Conservation (phyloP, 2,329 filamentous ascomycete genomes). For the Penicillium sp. region DNA sequence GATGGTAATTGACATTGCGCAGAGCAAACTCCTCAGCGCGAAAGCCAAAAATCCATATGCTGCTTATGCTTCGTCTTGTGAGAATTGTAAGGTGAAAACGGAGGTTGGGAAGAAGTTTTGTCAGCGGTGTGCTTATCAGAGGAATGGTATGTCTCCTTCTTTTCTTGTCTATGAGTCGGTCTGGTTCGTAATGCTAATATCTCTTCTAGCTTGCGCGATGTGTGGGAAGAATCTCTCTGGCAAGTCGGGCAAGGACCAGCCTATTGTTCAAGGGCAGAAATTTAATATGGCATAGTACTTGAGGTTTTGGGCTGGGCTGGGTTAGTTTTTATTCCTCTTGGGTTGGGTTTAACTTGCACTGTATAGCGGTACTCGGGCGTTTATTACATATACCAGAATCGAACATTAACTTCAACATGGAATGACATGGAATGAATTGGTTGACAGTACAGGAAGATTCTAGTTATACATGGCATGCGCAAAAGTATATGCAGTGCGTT, state of each 20-base stretch:
- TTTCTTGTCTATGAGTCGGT: neutral
- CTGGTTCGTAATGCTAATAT: slow-evolving; percentile 8
- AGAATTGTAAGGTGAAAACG: slow-evolving; percentile 61
- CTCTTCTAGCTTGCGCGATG: slow-evolving; percentile 55
- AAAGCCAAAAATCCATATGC: slow-evolving; percentile 64
- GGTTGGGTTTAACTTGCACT: neutral
- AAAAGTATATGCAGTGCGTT: slow-evolving; percentile 36
- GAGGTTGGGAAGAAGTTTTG: slow-evolving; percentile 59
- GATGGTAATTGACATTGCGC: neutral
- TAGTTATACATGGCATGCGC: slow-evolving; percentile 41
- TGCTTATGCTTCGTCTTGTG: slow-evolving; percentile 59
- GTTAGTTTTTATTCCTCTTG: neutral
- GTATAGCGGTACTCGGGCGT: slow-evolving; percentile 13
- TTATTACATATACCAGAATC: slow-evolving; percentile 1
- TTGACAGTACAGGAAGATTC: slow-evolving; percentile 28
- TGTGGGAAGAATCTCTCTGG: slow-evolving; percentile 56
- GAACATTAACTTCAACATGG: neutral
- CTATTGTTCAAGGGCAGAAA: slow-evolving; percentile 58
- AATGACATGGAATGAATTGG: slow-evolving; percentile 13
- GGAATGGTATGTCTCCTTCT: slow-evolving; percentile 49
- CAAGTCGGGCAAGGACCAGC: slow-evolving; percentile 47
- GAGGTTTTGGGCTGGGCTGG: neutral
- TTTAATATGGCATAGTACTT: slow-evolving; percentile 56
- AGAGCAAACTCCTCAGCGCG: slow-evolving; percentile 64
- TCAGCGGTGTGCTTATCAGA: slow-evolving; percentile 60